phyloP scores from a whole-genome alignment of 306 rosid genomes.

The Arachis stenosperma region DNA sequence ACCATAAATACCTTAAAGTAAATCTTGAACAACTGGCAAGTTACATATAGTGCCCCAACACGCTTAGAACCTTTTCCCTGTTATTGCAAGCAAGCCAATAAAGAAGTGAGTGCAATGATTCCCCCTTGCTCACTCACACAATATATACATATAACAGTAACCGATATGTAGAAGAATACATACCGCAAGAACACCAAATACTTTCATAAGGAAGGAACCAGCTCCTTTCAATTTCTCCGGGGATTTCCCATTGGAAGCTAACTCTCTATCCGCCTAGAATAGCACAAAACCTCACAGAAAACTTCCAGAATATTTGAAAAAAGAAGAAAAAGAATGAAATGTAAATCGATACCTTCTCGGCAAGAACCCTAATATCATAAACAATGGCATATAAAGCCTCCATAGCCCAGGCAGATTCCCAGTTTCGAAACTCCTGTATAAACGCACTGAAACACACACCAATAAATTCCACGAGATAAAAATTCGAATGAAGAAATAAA shows the following conservation, averaged over 20 bases:
- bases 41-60: conserved; percentile 89
- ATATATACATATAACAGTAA: no score
- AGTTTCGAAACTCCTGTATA: conserved; percentile 91
- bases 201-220: conserved; percentile 97
- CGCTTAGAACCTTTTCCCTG: conserved; percentile 99
- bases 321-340: background rate
- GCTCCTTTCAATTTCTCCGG: conserved; percentile 96
- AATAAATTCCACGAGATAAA: background rate
- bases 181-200: conserved; percentile 94
- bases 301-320: background rate
- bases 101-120: conserved; percentile 35
- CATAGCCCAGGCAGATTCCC: conserved; percentile 98
- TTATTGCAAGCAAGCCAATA: conserved; percentile 23
- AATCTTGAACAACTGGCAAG: conserved; percentile 93
- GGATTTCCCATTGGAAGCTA: conserved; percentile 76
- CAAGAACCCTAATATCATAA: conserved; percentile 90
- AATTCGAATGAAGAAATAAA: background rate
- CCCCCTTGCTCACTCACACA: background rate
- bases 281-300: background rate
- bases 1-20: conserved; percentile 77
- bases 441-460: conserved; percentile 69
- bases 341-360: conserved; percentile 66
- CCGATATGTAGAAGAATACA: conserved; percentile 22
- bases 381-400: conserved; percentile 76
- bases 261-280: conserved; percentile 76